phyloP scores from a whole-genome alignment of 257 asterid species.

The Ophiorrhiza pumila region DNA sequence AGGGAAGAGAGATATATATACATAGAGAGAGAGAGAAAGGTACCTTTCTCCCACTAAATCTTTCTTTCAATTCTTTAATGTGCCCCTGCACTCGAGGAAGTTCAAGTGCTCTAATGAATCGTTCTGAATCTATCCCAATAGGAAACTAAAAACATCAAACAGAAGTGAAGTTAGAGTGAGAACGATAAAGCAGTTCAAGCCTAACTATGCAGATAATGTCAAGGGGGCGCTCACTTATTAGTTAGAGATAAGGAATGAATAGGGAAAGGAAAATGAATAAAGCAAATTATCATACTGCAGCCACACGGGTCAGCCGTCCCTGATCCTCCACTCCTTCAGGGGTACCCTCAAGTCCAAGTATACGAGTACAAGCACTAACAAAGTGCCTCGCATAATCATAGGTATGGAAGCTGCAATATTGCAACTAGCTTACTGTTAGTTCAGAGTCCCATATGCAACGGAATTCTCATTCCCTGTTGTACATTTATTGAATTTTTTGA shows the following conservation, averaged over 20 bases:
- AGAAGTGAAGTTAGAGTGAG: conserved; percentile 17
- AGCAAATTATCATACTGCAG: conserved; percentile 59
- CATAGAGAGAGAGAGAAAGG: conserved; percentile 19
- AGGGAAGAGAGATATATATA: not conserved
- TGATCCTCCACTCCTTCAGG: conserved; percentile 98
- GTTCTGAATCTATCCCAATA: conserved; percentile 86
- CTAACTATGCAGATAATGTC: not conserved
- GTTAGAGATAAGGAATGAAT: conserved; percentile 12
- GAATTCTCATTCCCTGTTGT: not conserved
- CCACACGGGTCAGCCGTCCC: conserved; percentile 94
- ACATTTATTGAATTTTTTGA: not conserved
- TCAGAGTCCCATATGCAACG: conserved; percentile 11
- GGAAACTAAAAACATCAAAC: conserved; percentile 60
- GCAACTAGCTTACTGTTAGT: conserved; percentile 25
- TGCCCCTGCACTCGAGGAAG: conserved; percentile 50
- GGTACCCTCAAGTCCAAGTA: conserved; percentile 94
- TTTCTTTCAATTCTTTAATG: conserved; percentile 61
- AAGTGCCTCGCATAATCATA: conserved; percentile 95
- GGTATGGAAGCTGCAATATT: conserved; percentile 75
- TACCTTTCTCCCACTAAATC: conserved; percentile 91
- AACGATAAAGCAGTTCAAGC: conserved; percentile 7
- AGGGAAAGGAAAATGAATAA: conserved; percentile 6
- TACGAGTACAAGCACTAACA: conserved; percentile 94
- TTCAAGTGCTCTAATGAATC: conserved; percentile 84
- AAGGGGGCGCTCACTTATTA: conserved; percentile 16